Evolutionary conservation across 345 rosid genomes (phyloP), one percentile per base, ranked within the genome.

Genomic region (Melastoma malabathricum): DNA sequence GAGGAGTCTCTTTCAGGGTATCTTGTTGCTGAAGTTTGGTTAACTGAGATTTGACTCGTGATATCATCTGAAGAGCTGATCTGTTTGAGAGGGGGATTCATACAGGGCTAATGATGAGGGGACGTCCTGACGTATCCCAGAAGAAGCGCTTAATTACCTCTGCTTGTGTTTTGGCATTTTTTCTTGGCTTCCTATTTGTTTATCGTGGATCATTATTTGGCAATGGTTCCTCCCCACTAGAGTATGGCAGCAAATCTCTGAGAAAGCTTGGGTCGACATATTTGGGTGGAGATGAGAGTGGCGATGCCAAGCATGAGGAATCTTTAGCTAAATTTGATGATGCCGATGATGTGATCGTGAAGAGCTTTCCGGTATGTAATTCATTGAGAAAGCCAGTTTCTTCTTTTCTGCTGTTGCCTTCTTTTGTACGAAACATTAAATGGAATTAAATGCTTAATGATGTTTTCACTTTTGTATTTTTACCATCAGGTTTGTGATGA

Each of bases 401-500:
- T 39, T 18, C 44, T 46, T 55, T 27, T 20, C 25, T 45, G 45
- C 55, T 52, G 44, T 14, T 43, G 22, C 45, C 56, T 29, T 3
- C 15, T 52, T 22, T 13, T 45, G 2, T 27, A 13, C 27, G 8
- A 47, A 43, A 3, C 5, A 3, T 5, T 34, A 34, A 34, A 34
- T 34, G 41, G 4, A 34, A 34, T 34, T 6, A 7, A 6, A 13
- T 51, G 39, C 3, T 19, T 6, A 51, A 27, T 27, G 45, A 34
- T 13, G 13, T 14, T 9, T 50, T 39, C 18, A 57, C 17, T 48
- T 25, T 34, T 39, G 54, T 41, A 19, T 55, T 10, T 27, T 46
- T 13, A 52, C 44, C 61, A 72, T 56, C 57, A 92, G 99, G 99
- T 88, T 46, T 92, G 99, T 57, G 99, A 88, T 70, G 94, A 88